phyloP scores from a whole-genome alignment of 768 basidiomycete genomes.

The Lepiota brunneoincarnata region DNA sequence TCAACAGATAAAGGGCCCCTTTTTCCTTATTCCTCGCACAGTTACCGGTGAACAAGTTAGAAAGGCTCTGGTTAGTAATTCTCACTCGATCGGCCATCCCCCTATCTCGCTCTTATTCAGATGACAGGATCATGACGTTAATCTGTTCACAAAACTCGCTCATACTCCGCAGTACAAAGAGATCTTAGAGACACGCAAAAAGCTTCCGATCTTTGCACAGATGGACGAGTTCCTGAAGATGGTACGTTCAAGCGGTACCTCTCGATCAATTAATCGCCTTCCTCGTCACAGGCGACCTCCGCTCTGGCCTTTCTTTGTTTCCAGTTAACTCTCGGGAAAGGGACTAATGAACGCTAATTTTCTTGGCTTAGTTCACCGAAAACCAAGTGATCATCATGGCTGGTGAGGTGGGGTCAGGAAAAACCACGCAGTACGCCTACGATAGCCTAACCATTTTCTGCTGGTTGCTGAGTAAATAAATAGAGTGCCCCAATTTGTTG shows the following conservation, averaged over 20 bases:
- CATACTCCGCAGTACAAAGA: conserved; percentile 79
- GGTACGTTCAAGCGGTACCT: conserved; percentile 46
- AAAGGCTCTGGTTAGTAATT: conserved; percentile 59
- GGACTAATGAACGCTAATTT: conserved; percentile 22
- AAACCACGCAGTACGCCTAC: conserved; percentile 89
- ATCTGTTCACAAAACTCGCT: conserved; percentile 85
- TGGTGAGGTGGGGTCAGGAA: conserved; percentile 94
- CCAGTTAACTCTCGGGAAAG: too few relatives aligned
- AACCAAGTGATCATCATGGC: conserved; percentile 90
- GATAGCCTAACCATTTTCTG: not conserved
- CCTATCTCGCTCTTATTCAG: not conserved
- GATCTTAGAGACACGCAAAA: conserved; percentile 81
- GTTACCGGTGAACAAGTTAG: conserved; percentile 66
- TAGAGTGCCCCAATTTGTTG: conserved; percentile 96
- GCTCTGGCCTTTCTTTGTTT: conserved; percentile 14
- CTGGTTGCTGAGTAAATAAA: conserved; percentile 16
- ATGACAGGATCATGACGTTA: conserved; percentile 68
- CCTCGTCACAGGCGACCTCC: conserved; percentile 22
- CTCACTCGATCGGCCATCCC: not conserved
- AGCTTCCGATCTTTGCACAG: conserved; percentile 87
- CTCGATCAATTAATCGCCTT: conserved; percentile 31
- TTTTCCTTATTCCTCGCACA: conserved; percentile 69
- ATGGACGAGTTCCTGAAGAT: conserved; percentile 92
- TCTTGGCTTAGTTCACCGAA: conserved; percentile 54
- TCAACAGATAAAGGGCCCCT: conserved; percentile 38